A percentile compares a stretch with the other conserved stretches of the same genome.
Evolutionary conservation across 1,284 basidiomycete genomes (phyloP).

Genomic region (Anthracocystis panici-leucophaei): DNA sequence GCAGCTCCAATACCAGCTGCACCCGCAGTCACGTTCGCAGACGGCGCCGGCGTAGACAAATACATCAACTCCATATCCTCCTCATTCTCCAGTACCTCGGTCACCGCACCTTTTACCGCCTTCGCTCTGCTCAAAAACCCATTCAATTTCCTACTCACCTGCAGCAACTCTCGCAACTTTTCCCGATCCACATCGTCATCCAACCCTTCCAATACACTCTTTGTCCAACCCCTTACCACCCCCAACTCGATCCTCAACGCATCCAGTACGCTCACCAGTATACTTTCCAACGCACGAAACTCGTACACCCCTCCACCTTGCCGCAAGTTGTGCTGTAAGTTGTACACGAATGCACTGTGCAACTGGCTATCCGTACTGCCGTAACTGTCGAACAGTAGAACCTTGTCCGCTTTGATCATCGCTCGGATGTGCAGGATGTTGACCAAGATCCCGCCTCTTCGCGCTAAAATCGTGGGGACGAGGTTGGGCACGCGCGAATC

Average conservation of each 20-base stretch:
- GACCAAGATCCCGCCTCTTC: conserved; percentile 83
- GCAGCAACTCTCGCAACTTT: conserved; percentile 58
- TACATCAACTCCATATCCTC: conserved; percentile 86
- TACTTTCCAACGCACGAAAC: conserved; percentile 63
- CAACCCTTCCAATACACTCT: conserved; percentile 49
- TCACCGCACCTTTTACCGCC: conserved; percentile 56
- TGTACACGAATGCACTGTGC: conserved; percentile 64
- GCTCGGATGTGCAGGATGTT: conserved; percentile 95
- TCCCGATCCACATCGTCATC: conserved; percentile 66
- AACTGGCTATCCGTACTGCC: conserved; percentile 53
- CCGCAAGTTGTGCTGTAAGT: conserved; percentile 60
- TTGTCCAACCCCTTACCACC: conserved; percentile 52
- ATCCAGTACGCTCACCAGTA: conserved; percentile 61
- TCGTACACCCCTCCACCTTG: conserved; percentile 58
- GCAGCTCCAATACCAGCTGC: no score
- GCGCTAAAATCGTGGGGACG: conserved; percentile 88
- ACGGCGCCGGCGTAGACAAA: conserved; percentile 72
- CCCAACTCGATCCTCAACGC: conserved; percentile 61
- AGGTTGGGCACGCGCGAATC: conserved; percentile 93
- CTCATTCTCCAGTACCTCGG: conserved; percentile 63
- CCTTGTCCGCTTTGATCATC: conserved; percentile 90
- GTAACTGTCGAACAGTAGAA: conserved; percentile 84
- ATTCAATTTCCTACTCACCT: conserved; percentile 59
- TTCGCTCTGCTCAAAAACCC: conserved; percentile 52
- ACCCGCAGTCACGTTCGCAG: no score